These are phyloP conservation scores for Coemansia sp. DNA, from an alignment of 192 early-diverging fungal genomes.

Conservation along the genomic window DNA sequence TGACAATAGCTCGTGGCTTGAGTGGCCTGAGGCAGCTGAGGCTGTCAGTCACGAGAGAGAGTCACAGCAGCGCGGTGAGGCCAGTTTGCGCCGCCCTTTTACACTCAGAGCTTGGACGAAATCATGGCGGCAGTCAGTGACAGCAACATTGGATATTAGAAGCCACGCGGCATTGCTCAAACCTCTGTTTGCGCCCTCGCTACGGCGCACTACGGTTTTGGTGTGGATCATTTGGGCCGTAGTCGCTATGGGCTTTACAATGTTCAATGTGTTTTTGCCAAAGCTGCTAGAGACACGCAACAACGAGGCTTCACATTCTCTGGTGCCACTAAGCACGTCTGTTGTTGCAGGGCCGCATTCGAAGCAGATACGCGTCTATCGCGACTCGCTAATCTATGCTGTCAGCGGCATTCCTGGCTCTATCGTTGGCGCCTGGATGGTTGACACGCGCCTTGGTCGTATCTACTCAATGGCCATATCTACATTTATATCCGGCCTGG, in stretches of 20 bases:
- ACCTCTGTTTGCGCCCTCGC: slow-evolving; percentile 61
- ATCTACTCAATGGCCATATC: slow-evolving; percentile 81
- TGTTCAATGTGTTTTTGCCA: slow-evolving; percentile 87
- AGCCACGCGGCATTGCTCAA: slow-evolving; percentile 33
- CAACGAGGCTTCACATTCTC: neutral
- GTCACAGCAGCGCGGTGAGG: neutral
- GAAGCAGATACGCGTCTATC: slow-evolving; percentile 63
- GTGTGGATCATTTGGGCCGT: slow-evolving; percentile 81
- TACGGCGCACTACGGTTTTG: slow-evolving; percentile 66
- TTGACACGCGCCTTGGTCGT: slow-evolving; percentile 74
- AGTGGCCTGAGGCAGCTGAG: slow-evolving; percentile 43
- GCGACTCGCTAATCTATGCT: slow-evolving; percentile 76
- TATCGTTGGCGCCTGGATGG: slow-evolving; percentile 65
- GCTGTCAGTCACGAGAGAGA: neutral
- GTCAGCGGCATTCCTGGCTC: slow-evolving; percentile 82
- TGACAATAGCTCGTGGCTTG: slow-evolving; percentile 44
- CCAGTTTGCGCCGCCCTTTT: neutral
- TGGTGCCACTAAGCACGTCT: neutral
- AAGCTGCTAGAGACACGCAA: slow-evolving; percentile 68
- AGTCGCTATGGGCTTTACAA: slow-evolving; percentile 79
- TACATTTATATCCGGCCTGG: slow-evolving; percentile 69
- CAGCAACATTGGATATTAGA: slow-evolving; percentile 18
- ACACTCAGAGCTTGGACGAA: slow-evolving; percentile 6
- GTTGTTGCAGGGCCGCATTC: slow-evolving; percentile 14
- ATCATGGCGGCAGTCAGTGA: slow-evolving; percentile 1